Evolutionary conservation across 495 filamentous ascomycete genomes (phyloP).

Genomic region (Massariosphaeria phaeospora): DNA sequence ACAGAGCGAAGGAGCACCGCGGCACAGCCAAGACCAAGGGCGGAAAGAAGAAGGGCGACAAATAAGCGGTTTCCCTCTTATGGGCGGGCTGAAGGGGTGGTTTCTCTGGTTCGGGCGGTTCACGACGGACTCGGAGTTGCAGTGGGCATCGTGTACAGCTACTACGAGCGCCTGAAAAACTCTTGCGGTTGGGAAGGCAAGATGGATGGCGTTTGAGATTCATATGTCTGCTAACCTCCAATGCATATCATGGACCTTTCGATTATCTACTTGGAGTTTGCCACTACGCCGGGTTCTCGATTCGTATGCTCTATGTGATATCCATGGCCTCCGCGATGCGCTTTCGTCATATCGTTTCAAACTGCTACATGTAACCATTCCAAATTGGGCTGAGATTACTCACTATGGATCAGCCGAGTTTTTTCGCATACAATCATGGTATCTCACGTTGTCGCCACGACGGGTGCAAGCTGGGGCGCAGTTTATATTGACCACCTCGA

Average conservation of each 20-base stretch:
- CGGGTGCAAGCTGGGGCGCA: no score
- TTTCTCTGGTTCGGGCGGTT: constrained; percentile 12
- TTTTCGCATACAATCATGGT: no score
- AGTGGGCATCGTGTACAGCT: constrained; percentile 32
- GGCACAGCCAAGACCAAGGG: constrained; percentile 90
- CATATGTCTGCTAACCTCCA: constrained; percentile 26
- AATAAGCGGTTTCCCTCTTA: constrained; percentile 37
- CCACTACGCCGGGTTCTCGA: background rate
- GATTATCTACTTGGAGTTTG: background rate
- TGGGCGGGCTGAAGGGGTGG: constrained; percentile 1
- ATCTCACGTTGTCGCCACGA: no score
- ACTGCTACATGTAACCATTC: no score
- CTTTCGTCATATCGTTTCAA: no score
- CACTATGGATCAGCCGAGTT: no score
- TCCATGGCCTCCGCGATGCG: no score
- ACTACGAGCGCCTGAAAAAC: constrained; percentile 33
- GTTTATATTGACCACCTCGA: no score
- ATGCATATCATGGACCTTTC: constrained; percentile 34
- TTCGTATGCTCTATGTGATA: no score
- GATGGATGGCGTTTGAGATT: constrained; percentile 33
- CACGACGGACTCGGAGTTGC: constrained; percentile 20
- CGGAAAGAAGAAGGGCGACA: constrained; percentile 61
- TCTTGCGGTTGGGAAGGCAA: constrained; percentile 23
- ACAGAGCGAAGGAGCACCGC: constrained; percentile 96
- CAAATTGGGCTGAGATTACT: no score